phyloP scores from a whole-genome alignment of 164 flowering plant genomes.

The Vitis rupestris region DNA sequence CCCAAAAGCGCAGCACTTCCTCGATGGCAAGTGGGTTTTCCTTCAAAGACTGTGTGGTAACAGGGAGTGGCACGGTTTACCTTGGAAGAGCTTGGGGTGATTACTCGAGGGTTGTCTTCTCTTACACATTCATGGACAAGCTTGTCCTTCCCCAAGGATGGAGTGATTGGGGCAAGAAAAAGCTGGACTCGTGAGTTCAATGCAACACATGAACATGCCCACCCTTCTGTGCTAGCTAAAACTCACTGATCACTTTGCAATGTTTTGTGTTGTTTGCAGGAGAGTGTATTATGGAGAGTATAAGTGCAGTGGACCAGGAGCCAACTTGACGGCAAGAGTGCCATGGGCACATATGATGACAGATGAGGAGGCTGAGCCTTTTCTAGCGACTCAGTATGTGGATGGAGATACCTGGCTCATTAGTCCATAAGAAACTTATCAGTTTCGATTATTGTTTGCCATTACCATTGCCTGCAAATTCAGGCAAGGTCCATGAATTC shows the following conservation, averaged over 20 bases:
- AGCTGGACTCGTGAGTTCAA: slow-evolving; percentile 42
- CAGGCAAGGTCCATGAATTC: neutral
- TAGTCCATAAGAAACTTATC: slow-evolving; percentile 5
- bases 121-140: slow-evolving; percentile 67
- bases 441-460: no score
- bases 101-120: slow-evolving; percentile 65
- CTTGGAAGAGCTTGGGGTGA: slow-evolving; percentile 90
- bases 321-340: slow-evolving; percentile 57
- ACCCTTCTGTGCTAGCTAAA: neutral
- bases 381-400: slow-evolving; percentile 45
- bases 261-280: slow-evolving; percentile 22
- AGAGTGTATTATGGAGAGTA: slow-evolving; percentile 74
- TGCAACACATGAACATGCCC: neutral
- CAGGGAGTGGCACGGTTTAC: slow-evolving; percentile 59
- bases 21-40: slow-evolving; percentile 64
- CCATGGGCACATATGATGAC: slow-evolving; percentile 59
- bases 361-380: slow-evolving; percentile 59
- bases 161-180: slow-evolving; percentile 64
- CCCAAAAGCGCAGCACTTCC: slow-evolving; percentile 50
- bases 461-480: no score
- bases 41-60: slow-evolving; percentile 50
- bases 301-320: slow-evolving; percentile 75
- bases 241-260: neutral
- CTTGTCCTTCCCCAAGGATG: slow-evolving; percentile 68
- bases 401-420: slow-evolving; percentile 64